A percentile compares a stretch with the other conserved stretches of the same genome.
Evolutionary conservation across 1,284 basidiomycete genomes (phyloP).

Genomic region (Boletus sp.): DNA sequence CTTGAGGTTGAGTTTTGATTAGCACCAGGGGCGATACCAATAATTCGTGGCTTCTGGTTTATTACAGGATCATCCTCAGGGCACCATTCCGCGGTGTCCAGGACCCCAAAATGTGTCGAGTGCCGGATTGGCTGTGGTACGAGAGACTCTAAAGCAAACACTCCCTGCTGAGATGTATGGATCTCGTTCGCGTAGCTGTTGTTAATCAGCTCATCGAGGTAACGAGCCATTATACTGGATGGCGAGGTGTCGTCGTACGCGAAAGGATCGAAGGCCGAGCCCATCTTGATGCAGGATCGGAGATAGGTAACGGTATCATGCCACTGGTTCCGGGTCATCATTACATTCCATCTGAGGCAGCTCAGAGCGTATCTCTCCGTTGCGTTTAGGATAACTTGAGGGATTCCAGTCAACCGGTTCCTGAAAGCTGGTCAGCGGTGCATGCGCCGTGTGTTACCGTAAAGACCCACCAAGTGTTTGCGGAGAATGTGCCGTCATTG

Average conservation of each 20-base stretch:
- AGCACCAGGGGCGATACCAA: conserved; percentile 32
- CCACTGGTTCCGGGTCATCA: conserved; percentile 27
- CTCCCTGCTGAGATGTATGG: background rate
- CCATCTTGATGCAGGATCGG: conserved; percentile 31
- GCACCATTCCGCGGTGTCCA: conserved; percentile 27
- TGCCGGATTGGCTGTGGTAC: conserved; percentile 18
- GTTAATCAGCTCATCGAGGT: conserved; percentile 25
- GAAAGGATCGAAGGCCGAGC: conserved; percentile 29
- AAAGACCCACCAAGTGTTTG: conserved; percentile 40
- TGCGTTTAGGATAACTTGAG: conserved; percentile 28
- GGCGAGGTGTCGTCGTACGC: conserved; percentile 19
- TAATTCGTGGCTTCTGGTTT: conserved; percentile 27
- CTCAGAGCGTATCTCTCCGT: conserved; percentile 30
- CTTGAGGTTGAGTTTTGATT: conserved; percentile 1
- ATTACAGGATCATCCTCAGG: conserved; percentile 33
- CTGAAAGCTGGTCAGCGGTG: conserved; percentile 20
- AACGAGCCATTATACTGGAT: conserved; percentile 18
- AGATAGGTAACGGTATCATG: conserved; percentile 24
- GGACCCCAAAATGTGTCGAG: conserved; percentile 12
- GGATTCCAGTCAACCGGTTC: conserved; percentile 29
- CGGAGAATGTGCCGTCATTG: conserved; percentile 47
- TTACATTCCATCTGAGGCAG: conserved; percentile 29
- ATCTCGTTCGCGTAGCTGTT: conserved; percentile 4
- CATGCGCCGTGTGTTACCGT: background rate
- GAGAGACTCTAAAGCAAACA: conserved; percentile 6